Evolutionary conservation across 2,329 filamentous ascomycete genomes (phyloP).

Genomic region (Venturia aucupariae): DNA sequence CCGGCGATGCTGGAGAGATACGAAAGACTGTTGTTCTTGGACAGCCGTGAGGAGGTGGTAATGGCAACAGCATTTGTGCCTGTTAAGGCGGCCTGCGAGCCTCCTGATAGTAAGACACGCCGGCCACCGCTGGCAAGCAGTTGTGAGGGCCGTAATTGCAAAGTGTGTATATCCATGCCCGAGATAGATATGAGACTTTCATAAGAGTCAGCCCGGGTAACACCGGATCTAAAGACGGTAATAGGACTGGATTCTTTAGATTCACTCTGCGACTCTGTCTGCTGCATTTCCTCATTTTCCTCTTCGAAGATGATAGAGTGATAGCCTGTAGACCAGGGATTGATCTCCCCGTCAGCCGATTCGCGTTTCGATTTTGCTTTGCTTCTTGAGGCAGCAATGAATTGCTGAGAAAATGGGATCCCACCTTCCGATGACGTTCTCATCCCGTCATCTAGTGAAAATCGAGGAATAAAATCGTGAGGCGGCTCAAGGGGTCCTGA

Average conservation of each 20-base stretch:
- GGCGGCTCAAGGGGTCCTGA: slow-evolving; percentile 25
- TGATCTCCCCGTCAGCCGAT: not conserved
- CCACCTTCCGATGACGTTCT: slow-evolving; percentile 5
- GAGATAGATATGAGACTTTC: slow-evolving; percentile 83
- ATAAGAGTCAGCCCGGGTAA: slow-evolving; percentile 65
- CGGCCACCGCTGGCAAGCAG: slow-evolving; percentile 49
- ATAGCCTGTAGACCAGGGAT: slow-evolving; percentile 4
- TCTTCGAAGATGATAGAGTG: slow-evolving; percentile 28
- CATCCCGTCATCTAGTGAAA: slow-evolving; percentile 18
- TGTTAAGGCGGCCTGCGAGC: slow-evolving; percentile 23
- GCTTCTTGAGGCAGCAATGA: not conserved
- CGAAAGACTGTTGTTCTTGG: slow-evolving; percentile 10
- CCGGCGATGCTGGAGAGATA: slow-evolving; percentile 9
- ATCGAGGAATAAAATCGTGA: slow-evolving; percentile 33
- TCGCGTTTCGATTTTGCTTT: slow-evolving; percentile 11
- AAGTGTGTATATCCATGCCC: slow-evolving; percentile 81
- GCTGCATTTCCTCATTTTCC: slow-evolving; percentile 23
- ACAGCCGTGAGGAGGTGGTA: not conserved
- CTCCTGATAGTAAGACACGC: slow-evolving; percentile 38
- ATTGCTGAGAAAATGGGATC: slow-evolving; percentile 1
- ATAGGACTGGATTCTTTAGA: slow-evolving; percentile 6
- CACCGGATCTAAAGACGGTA: slow-evolving; percentile 22
- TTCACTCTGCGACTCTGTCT: slow-evolving; percentile 14
- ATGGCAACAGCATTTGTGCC: slow-evolving; percentile 7
- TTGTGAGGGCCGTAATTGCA: slow-evolving; percentile 67